A percentile compares a stretch with the other conserved stretches of the same genome.
These are phyloP conservation scores for Colletotrichum godetiae DNA, from an alignment of 2,329 filamentous ascomycete species.

Conservation along the genomic window DNA sequence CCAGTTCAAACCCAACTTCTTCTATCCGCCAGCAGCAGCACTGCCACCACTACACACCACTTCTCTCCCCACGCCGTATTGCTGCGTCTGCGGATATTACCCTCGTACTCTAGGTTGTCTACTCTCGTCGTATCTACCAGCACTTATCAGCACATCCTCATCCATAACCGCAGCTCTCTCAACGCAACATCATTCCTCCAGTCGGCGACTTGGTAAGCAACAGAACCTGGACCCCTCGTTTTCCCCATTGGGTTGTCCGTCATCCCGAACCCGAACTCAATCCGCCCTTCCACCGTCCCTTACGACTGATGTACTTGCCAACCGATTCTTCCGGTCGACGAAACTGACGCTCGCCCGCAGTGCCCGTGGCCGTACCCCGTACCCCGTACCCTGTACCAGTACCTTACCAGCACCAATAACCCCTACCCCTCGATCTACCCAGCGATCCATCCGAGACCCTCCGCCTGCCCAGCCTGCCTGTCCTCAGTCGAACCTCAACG, in stretches of 20 bases:
- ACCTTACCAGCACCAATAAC: neutral
- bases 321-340: constrained; percentile 31
- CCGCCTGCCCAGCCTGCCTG: constrained; percentile 3
- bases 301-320: constrained; percentile 6
- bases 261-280: constrained; percentile 4
- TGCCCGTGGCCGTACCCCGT: constrained; percentile 8
- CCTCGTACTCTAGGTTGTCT: neutral
- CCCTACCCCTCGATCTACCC: constrained; percentile 12
- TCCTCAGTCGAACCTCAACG: neutral
- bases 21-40: constrained; percentile 12
- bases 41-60: constrained; percentile 30
- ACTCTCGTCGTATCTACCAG: neutral
- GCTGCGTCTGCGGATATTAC: constrained; percentile 37
- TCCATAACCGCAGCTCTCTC: neutral
- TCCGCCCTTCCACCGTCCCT: constrained; percentile 7
- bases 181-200: neutral
- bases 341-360: constrained; percentile 28
- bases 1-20: constrained; percentile 6
- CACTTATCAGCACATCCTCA: neutral
- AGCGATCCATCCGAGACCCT: neutral
- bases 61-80: constrained; percentile 44
- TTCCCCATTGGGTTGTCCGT: constrained; percentile 3
- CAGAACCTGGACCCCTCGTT: neutral
- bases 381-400: neutral
- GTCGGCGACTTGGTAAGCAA: neutral